Evolutionary conservation across 2,329 filamentous ascomycete genomes (phyloP).

Genomic region (Trichophyton equinum): DNA sequence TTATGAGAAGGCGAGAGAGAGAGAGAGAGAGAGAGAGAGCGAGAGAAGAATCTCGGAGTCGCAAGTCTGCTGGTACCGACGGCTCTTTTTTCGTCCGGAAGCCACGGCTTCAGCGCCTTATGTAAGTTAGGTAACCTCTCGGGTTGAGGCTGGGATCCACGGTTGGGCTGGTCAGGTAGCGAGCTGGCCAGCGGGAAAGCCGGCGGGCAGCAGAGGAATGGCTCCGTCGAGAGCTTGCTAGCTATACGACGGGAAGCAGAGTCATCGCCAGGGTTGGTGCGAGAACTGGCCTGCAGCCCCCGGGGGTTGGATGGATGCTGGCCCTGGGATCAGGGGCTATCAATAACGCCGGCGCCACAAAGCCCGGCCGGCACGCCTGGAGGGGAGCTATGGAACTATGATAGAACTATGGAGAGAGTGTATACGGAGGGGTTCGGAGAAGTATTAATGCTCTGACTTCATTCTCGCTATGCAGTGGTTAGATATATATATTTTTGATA

Average conservation of each 20-base stretch:
- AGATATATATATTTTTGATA: not conserved
- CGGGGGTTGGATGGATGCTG: not conserved
- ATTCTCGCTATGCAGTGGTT: not conserved
- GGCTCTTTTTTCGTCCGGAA: slow-evolving; percentile 1
- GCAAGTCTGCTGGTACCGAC: not conserved
- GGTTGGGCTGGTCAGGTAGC: not conserved
- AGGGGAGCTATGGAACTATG: too few relatives aligned
- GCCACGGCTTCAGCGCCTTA: not conserved
- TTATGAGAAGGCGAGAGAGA: too few relatives aligned
- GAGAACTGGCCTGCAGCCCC: too few relatives aligned
- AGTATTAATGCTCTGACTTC: not conserved
- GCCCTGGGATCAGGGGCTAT: not conserved
- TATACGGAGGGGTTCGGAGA: not conserved
- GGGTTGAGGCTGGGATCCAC: slow-evolving; percentile 1
- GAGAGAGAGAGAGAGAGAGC: not conserved
- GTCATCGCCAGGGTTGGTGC: too few relatives aligned
- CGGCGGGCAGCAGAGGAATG: too few relatives aligned
- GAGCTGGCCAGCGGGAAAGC: too few relatives aligned
- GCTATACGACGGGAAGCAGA: too few relatives aligned
- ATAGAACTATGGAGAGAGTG: not conserved
- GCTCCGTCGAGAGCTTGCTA: too few relatives aligned
- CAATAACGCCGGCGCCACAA: not conserved
- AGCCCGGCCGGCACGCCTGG: not conserved
- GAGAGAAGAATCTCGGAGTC: not conserved
- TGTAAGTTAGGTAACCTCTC: not conserved